Conservation (phyloP, 257 asterid genomes). For the Solanum commersonii region DNA sequence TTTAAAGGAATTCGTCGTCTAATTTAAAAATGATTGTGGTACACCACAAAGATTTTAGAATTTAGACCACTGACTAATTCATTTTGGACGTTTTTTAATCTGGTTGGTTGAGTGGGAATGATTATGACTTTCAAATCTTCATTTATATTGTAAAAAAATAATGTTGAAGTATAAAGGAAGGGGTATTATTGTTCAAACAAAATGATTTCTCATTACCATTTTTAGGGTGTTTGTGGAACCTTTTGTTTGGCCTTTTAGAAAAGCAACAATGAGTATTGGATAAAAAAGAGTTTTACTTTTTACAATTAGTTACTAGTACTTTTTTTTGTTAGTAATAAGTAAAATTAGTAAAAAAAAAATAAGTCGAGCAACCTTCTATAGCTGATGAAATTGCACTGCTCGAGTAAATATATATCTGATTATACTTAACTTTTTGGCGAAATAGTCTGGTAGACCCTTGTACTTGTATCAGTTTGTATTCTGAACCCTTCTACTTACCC, state of each 20-base stretch:
- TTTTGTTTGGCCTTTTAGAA: neutral
- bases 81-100: neutral
- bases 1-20: neutral
- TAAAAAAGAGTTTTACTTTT: neutral
- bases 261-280: neutral
- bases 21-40: neutral
- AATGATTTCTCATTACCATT: neutral
- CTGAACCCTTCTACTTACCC: too few species aligned
- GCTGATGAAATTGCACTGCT: neutral
- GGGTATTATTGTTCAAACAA: neutral
- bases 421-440: neutral
- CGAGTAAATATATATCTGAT: neutral
- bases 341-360: neutral
- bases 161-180: neutral
- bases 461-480: too few species aligned
- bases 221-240: neutral
- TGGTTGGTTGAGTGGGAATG: neutral
- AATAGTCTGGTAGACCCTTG: too few species aligned
- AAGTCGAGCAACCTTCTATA: neutral
- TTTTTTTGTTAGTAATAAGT: neutral
- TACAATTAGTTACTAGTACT: neutral
- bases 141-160: neutral
- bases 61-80: neutral
- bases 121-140: neutral
- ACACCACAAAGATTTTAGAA: neutral